A percentile compares a stretch with the other conserved stretches of the same genome.
Evolutionary conservation across 306 rosid genomes (phyloP).

Genomic region (Acacia melanoxylon): DNA sequence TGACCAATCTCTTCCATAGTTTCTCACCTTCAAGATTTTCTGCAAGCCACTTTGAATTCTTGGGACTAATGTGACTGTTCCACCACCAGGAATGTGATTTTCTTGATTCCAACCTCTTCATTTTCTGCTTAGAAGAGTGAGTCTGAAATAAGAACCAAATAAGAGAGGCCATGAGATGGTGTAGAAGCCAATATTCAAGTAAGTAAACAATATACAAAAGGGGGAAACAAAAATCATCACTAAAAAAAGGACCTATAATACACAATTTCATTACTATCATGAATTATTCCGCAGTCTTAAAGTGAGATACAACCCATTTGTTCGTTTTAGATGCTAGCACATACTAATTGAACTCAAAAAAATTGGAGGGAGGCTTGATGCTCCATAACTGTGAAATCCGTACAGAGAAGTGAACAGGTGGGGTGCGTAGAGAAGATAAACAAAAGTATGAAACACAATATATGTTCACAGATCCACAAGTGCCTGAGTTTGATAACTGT

Average conservation of each 20-base stretch:
- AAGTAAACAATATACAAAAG: background rate
- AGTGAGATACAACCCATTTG: background rate
- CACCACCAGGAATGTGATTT: constrained; percentile 97
- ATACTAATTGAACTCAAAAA: background rate
- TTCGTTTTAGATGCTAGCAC: background rate
- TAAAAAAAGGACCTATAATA: background rate
- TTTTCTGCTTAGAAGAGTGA: constrained; percentile 42
- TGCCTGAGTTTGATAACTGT: background rate
- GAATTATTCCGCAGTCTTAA: background rate
- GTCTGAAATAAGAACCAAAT: constrained; percentile 39
- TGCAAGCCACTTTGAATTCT: constrained; percentile 81
- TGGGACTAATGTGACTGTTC: constrained; percentile 85
- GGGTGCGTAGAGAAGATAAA: background rate
- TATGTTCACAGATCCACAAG: background rate
- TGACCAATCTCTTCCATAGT: background rate
- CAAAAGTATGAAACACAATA: background rate
- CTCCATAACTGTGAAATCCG: background rate
- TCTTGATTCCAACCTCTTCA: constrained; percentile 64
- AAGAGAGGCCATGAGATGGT: background rate
- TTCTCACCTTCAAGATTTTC: constrained; percentile 85
- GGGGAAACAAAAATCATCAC: no score
- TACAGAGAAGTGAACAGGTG: background rate
- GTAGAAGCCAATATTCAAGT: background rate
- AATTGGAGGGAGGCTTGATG: background rate
- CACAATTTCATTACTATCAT: background rate